These are phyloP conservation scores for Fragilaria radians DNA, from an alignment of 108 stramenopile genomes.

Conservation along the genomic window DNA sequence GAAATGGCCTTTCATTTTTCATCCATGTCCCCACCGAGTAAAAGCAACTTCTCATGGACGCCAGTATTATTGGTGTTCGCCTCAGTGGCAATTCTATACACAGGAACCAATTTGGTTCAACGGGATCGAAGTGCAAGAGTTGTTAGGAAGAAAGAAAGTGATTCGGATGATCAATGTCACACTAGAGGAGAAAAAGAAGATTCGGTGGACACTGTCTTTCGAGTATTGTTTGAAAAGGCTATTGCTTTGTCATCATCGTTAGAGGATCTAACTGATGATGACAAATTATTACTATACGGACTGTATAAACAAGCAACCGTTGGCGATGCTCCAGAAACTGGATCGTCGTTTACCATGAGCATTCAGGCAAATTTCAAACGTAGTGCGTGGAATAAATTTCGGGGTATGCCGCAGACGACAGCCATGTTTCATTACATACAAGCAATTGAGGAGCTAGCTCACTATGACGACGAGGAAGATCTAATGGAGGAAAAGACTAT, in stretches of 20 bases:
- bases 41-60: too few species aligned
- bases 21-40: too few species aligned
- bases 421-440: slow-evolving; percentile 65
- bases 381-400: slow-evolving; percentile 54
- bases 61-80: too few species aligned
- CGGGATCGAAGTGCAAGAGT: too few species aligned
- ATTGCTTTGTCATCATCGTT: neutral
- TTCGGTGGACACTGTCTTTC: too few species aligned
- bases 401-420: slow-evolving; percentile 29
- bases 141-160: too few species aligned
- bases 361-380: slow-evolving; percentile 65
- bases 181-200: too few species aligned
- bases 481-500: slow-evolving; percentile 23
- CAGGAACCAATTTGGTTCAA: too few species aligned
- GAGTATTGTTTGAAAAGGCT: neutral
- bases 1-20: too few species aligned
- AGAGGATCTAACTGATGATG: slow-evolving; percentile 5
- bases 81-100: too few species aligned
- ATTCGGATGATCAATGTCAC: too few species aligned
- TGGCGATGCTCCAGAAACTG: slow-evolving; percentile 49
- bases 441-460: slow-evolving; percentile 41
- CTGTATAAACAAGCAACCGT: slow-evolving; percentile 83
- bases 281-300: slow-evolving; percentile 79
- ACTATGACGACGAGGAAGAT: slow-evolving; percentile 39
- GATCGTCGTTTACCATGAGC: slow-evolving; percentile 30